A percentile compares a stretch with the other conserved stretches of the same genome.
Evolutionary conservation across 768 basidiomycete species (phyloP).

Genomic region (Russula foetens): DNA sequence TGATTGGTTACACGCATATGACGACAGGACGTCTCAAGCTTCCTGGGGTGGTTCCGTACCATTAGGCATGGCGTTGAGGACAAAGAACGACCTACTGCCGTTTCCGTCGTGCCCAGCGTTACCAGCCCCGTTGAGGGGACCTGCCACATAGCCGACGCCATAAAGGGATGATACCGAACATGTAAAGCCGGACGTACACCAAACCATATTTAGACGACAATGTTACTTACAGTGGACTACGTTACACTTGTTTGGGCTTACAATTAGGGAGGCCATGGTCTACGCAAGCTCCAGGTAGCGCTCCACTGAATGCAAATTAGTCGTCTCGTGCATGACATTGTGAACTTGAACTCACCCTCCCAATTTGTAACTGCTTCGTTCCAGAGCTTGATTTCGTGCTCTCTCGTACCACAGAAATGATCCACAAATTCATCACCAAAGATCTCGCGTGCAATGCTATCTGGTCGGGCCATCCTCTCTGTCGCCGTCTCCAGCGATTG

Average conservation of each 20-base stretch:
- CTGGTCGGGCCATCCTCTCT: constrained; percentile 63
- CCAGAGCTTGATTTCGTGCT: constrained; percentile 83
- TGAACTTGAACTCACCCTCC: constrained; percentile 59
- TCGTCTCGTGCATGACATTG: background rate
- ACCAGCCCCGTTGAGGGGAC: too few species aligned
- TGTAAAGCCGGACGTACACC: background rate
- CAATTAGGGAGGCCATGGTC: background rate
- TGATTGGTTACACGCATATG: background rate
- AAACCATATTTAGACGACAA: background rate
- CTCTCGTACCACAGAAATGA: constrained; percentile 91
- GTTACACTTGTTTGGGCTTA: background rate
- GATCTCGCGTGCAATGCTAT: constrained; percentile 78
- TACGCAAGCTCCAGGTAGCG: constrained; percentile 79
- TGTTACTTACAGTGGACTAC: background rate
- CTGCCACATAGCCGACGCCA: too few species aligned
- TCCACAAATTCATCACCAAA: constrained; percentile 90
- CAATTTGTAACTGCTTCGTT: constrained; percentile 88
- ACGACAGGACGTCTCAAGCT: constrained; percentile 61
- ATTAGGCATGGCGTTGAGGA: constrained; percentile 18
- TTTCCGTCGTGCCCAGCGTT: too few species aligned
- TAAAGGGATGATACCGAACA: background rate
- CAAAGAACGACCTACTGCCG: background rate
- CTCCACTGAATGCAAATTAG: constrained; percentile 46
- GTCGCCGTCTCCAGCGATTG: constrained; percentile 76
- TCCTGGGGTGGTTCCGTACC: constrained; percentile 55